Percentiles rank a stretch among this genome's conserved stretches.
phyloP scores from a whole-genome alignment of 2,329 filamentous ascomycete genomes.

The Grosmannia clavigera region DNA sequence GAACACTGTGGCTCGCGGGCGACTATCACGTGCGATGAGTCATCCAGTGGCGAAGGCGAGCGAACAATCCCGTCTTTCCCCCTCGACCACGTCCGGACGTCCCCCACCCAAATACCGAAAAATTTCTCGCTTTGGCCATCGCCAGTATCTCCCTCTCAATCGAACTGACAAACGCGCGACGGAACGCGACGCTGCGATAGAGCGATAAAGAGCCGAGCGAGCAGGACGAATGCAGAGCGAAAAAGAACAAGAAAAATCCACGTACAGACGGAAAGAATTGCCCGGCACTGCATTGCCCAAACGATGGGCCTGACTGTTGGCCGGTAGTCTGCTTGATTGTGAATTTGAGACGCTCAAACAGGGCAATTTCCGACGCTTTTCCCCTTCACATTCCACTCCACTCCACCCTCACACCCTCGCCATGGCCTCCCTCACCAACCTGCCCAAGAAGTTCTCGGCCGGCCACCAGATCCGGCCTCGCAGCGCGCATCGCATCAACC shows the following conservation, averaged over 20 bases:
- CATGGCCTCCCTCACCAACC: slow-evolving; percentile 9
- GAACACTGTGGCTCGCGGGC: not conserved
- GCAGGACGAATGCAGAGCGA: not conserved
- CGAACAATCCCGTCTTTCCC: not conserved
- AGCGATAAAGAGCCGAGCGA: not conserved
- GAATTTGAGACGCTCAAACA: not conserved
- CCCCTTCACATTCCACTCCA: too few relatives aligned
- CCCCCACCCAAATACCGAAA: not conserved
- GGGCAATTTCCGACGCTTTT: not conserved
- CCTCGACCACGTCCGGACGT: not conserved
- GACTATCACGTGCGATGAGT: not conserved
- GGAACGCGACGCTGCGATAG: not conserved
- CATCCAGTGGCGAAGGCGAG: not conserved
- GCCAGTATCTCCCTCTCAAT: not conserved
- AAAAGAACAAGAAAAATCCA: not conserved
- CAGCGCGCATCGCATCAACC: slow-evolving; percentile 24
- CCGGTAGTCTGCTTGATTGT: too few relatives aligned
- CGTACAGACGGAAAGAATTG: not conserved
- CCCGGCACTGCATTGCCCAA: too few relatives aligned
- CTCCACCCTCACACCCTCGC: too few relatives aligned
- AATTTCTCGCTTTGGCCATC: not conserved
- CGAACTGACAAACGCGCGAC: not conserved
- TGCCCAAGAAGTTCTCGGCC: slow-evolving; percentile 13
- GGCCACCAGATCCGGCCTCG: slow-evolving; percentile 14
- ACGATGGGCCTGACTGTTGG: too few relatives aligned